Evolutionary conservation across 2,329 filamentous ascomycete species (phyloP), one percentile per base, ranked within the genome.

Genomic region (Myotisia sp.): DNA sequence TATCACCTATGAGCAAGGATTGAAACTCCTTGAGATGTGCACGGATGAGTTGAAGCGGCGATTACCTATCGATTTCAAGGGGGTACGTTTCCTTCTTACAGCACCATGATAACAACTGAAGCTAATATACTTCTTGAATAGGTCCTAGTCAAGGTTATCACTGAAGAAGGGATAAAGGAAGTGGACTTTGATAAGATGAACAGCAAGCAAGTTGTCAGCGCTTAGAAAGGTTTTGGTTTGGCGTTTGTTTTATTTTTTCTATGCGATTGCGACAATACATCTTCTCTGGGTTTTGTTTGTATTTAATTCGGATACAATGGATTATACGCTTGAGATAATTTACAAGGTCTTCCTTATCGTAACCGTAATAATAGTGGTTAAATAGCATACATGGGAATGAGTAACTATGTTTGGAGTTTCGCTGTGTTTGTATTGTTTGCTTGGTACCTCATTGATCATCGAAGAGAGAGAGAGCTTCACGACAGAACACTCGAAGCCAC

Each of bases 21-120:
- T 93, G 63, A 90, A 93, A 68, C 75, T 98, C 43, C 67, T 98
- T 51, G 78, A 74, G 50, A 80, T 94, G 77, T 98, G 90, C 65
- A 90, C 83, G 47, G 86, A 95, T 58, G 90, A 98, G 68, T 66
- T 98, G 55, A 93, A 94, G 74, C 76, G 90, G 58, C 75, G 92
- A 62, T 73, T 98, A 68, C 90, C 90, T 40, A 86, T 98, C 55
- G 90, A 98, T 59, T 98, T 95, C 73, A 98, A 98, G 71, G 90
- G 90, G 24, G 82, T 93, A 49, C 49, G 76, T 53, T 41, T 12
- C 14, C 19, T 16, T 16, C 20, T 27, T 10, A 10, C 18, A 12
- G 14, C 12, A 9, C 17, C 10, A 23, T 20, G 16, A 6, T 6
- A 26, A n/a, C 17, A 27, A 31, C 1, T 20, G n/a, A 12, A 19